Percentiles rank a stretch among this genome's conserved stretches.
Conservation (phyloP, 2,329 filamentous ascomycete species). For the Exserohilum turcica region DNA sequence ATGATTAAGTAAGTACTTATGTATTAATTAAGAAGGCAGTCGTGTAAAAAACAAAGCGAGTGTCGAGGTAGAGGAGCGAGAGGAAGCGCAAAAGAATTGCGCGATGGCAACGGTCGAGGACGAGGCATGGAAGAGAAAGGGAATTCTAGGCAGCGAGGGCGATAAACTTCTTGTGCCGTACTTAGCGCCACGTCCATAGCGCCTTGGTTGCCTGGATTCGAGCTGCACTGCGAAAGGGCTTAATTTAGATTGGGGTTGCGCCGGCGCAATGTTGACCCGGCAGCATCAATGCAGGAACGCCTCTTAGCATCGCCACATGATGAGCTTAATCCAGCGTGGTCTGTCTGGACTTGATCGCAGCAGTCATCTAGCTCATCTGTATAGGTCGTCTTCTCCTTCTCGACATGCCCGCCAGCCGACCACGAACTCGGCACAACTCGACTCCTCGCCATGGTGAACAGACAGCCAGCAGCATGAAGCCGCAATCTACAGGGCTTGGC, state of each 20-base stretch:
- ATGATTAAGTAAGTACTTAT: conserved; percentile 11
- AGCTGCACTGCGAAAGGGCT: conserved; percentile 5
- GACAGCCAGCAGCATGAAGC: too few relatives aligned
- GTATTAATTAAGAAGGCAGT: neutral
- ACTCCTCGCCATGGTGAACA: too few relatives aligned
- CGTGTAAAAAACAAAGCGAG: conserved; percentile 2
- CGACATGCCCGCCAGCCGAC: too few relatives aligned
- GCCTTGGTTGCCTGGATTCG: conserved; percentile 9
- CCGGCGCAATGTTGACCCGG: neutral
- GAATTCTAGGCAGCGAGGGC: conserved; percentile 4
- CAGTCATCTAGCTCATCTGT: too few relatives aligned
- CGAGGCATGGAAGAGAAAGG: conserved; percentile 7
- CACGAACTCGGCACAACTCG: too few relatives aligned
- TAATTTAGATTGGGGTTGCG: conserved; percentile 7
- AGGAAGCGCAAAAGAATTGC: conserved; percentile 15
- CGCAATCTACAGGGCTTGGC: too few relatives aligned
- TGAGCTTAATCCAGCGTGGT: conserved; percentile 6
- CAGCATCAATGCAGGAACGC: conserved; percentile 5
- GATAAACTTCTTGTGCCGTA: neutral
- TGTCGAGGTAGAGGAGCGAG: conserved; percentile 9
- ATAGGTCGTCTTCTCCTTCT: too few relatives aligned
- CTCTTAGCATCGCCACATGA: neutral
- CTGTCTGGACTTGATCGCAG: neutral
- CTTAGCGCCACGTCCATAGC: conserved; percentile 1
- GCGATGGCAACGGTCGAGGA: conserved; percentile 2